A percentile compares a stretch with the other conserved stretches of the same genome.
Conservation (phyloP, 495 filamentous ascomycete genomes). For the Elasticomyces elasticus region DNA sequence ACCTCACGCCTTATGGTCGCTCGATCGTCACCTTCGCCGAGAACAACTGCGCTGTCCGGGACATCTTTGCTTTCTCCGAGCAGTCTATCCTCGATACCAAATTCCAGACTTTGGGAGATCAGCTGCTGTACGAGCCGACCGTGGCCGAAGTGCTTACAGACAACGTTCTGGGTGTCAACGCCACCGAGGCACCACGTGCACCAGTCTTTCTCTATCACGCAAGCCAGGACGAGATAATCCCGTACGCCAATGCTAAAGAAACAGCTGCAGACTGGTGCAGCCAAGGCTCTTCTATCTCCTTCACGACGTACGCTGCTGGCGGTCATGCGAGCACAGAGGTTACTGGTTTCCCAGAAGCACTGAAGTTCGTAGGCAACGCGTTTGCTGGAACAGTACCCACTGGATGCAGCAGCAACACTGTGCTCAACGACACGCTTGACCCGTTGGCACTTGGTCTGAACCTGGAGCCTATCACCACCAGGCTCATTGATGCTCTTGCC, state of each 20-base stretch:
- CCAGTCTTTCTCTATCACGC: slow-evolving; percentile 10
- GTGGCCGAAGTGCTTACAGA: neutral
- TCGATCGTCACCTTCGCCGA: neutral
- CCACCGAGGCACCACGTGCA: neutral
- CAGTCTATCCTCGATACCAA: neutral
- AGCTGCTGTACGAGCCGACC: slow-evolving; percentile 1
- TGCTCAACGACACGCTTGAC: neutral
- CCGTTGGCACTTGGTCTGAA: neutral
- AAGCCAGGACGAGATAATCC: slow-evolving; percentile 5
- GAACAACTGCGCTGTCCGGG: neutral
- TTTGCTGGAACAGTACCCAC: neutral
- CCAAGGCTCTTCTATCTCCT: neutral
- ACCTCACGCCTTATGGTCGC: slow-evolving; percentile 1
- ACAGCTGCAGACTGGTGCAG: neutral
- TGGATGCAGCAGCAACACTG: neutral
- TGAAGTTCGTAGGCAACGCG: neutral
- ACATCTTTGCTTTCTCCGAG: neutral
- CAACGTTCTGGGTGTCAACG: neutral
- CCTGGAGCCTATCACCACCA: neutral
- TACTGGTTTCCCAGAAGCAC: neutral
- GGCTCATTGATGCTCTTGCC: neutral
- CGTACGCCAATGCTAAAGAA: slow-evolving; percentile 2
- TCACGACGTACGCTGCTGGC: slow-evolving; percentile 1
- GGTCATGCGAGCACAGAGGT: slow-evolving; percentile 4
- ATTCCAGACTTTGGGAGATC: slow-evolving; percentile 1